Evolutionary conservation across 176 grass and related monocot genomes (phyloP).

Genomic region (Pontederia paniculata): DNA sequence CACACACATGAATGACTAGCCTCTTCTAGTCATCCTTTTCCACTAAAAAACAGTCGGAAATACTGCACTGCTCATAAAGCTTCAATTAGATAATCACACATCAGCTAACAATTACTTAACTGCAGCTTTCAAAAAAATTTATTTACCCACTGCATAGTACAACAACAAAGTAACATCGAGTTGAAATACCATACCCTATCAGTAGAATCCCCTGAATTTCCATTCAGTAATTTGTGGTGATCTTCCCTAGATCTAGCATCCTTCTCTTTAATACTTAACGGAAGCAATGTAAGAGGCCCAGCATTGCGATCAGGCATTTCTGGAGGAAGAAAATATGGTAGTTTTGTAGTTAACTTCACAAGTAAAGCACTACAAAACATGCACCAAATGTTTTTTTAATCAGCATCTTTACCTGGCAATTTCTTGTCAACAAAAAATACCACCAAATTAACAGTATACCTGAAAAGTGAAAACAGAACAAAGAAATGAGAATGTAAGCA

Average conservation of each 20-base stretch:
- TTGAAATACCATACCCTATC: conserved; percentile 52
- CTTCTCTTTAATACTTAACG: conserved; percentile 59
- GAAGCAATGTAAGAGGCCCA: conserved; percentile 42
- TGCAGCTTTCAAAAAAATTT: background rate
- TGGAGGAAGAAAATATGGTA: conserved; percentile 22
- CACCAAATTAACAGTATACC: conserved; percentile 94
- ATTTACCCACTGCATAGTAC: background rate
- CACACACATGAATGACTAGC: no score
- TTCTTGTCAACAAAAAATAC: conserved; percentile 91
- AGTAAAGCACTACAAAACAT: background rate
- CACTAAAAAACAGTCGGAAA: no score
- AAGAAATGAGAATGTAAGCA: conserved; percentile 1
- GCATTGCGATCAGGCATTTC: conserved; percentile 80
- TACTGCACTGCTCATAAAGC: background rate
- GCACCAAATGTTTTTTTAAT: background rate
- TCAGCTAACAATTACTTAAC: background rate
- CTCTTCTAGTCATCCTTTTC: no score
- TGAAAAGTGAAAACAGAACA: conserved; percentile 6
- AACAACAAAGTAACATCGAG: background rate
- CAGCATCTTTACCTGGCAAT: conserved; percentile 51
- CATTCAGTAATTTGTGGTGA: conserved; percentile 67
- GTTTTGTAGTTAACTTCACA: background rate
- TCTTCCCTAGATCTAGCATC: conserved; percentile 58
- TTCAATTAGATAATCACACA: background rate
- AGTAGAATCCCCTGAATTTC: conserved; percentile 61